A percentile compares a stretch with the other conserved stretches of the same genome.
These are phyloP conservation scores for Botryotinia convoluta DNA, from an alignment of 2,329 filamentous ascomycete species.

Conservation along the genomic window DNA sequence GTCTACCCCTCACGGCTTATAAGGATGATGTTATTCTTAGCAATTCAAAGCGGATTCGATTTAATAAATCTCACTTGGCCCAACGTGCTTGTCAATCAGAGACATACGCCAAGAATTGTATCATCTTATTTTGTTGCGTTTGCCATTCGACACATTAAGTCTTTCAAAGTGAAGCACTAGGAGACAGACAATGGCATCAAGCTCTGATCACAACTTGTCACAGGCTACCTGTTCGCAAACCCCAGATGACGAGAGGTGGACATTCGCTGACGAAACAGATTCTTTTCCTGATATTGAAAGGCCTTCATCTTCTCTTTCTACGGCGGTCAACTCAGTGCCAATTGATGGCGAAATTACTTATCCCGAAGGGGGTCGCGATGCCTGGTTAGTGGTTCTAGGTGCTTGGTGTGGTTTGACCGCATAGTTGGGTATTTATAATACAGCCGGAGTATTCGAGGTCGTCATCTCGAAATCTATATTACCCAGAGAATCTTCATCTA, in stretches of 20 bases:
- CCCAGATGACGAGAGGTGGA: not conserved
- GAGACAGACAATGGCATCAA: not conserved
- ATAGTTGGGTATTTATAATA: constrained; percentile 78
- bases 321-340: not conserved
- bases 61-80: not conserved
- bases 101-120: not conserved
- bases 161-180: not conserved
- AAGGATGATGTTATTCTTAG: not conserved
- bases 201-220: not conserved
- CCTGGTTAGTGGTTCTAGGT: constrained; percentile 84
- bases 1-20: not conserved
- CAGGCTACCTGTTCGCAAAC: not conserved
- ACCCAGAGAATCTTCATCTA: constrained; percentile 46
- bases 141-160: not conserved
- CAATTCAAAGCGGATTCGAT: not conserved
- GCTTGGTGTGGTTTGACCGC: constrained; percentile 75
- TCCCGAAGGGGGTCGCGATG: constrained; percentile 75
- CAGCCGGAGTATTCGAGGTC: constrained; percentile 69
- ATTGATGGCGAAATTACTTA: constrained; percentile 38
- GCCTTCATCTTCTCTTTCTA: not conserved
- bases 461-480: constrained; percentile 60
- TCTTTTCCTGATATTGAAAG: not conserved
- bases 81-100: not conserved
- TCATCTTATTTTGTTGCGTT: not conserved
- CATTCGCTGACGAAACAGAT: not conserved